phyloP scores from a whole-genome alignment of 768 basidiomycete genomes.

The Tulasnella sp. region DNA sequence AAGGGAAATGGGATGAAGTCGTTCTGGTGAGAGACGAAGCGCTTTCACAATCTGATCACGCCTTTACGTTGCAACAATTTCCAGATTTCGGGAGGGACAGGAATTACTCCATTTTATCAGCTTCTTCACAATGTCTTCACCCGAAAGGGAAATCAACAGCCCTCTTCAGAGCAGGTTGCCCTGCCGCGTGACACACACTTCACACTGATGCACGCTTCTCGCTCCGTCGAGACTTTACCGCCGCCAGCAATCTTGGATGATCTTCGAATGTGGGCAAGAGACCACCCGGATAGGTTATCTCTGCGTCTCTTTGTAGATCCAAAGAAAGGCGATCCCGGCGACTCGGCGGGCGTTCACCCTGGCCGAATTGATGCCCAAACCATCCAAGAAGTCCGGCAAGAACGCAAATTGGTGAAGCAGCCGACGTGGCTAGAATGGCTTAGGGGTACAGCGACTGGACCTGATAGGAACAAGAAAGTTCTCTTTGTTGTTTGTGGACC shows the following conservation, averaged over 20 bases:
- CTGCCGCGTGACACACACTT: constrained; percentile 47
- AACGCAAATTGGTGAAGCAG: constrained; percentile 18
- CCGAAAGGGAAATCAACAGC: constrained; percentile 24
- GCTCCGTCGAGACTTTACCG: constrained; percentile 59
- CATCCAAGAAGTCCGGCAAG: constrained; percentile 42
- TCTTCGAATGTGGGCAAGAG: constrained; percentile 47
- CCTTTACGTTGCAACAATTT: not conserved
- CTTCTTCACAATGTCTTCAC: constrained; percentile 57
- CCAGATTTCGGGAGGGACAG: constrained; percentile 84
- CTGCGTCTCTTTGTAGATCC: constrained; percentile 62
- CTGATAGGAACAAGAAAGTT: constrained; percentile 42
- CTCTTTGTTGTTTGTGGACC: constrained; percentile 81
- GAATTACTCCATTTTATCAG: constrained; percentile 82
- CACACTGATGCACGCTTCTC: constrained; percentile 70
- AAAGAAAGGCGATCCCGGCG: constrained; percentile 26
- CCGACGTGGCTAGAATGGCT: constrained; percentile 29
- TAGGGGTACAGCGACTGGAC: constrained; percentile 6
- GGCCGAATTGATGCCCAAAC: constrained; percentile 56
- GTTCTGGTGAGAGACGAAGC: constrained; percentile 55
- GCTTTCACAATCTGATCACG: constrained; percentile 8
- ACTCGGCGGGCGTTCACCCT: constrained; percentile 38
- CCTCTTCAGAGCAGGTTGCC: constrained; percentile 27
- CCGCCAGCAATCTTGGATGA: constrained; percentile 59
- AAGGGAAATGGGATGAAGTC: constrained; percentile 68
- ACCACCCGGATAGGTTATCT: constrained; percentile 54